Evolutionary conservation across 768 basidiomycete genomes (phyloP), one percentile per base, ranked within the genome.

Genomic region (Tylopilus rubrobrunneus): DNA sequence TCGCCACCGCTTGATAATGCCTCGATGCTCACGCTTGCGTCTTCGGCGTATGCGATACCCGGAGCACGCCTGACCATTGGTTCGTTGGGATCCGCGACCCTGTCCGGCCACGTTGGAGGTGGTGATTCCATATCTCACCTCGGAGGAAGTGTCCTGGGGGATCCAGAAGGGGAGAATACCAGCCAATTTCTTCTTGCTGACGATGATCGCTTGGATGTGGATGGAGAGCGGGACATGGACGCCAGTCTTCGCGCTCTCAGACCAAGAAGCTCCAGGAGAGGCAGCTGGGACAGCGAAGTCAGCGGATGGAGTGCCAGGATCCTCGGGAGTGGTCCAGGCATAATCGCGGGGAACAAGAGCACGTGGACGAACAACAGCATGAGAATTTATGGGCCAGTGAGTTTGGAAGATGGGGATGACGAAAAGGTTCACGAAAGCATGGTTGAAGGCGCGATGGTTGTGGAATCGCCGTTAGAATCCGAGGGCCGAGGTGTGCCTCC

Each of bases 1-100:
- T 91, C 91, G 7, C 88, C 92, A 21, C 95, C 96, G 1, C 76
- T 84, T 43, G 93, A 95, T 64, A 94, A 98, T 65, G 96, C 96
- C 2, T 94, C 91, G 2, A 75, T 95, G 51, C 77, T 98, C 44
- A 99, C 96, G 0, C 82, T 99, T 11, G 96, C 96, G 12, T 94
- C 92, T 25, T 95, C 92, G 4, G 93, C 91, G 4, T 97, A 90
- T 69, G 95, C 84, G 1, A 73, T 86, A 49, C 83, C 86, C 15
- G 81, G 79, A 19, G 75, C 74, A 27, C 81, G 84, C 44, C 61
- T 71, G 36, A 77, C 81, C 36, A 65, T 74, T 19, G 75, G 76
- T 21, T 70, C 72, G 8, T 64, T 71, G 43, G 73, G 75, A 42
- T 81, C 79, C 19, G 69, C 71, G 5, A 68, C 77, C 41, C 69